Conservation (phyloP, 495 filamentous ascomycete species). For the Penicillium dipodomyicola region DNA sequence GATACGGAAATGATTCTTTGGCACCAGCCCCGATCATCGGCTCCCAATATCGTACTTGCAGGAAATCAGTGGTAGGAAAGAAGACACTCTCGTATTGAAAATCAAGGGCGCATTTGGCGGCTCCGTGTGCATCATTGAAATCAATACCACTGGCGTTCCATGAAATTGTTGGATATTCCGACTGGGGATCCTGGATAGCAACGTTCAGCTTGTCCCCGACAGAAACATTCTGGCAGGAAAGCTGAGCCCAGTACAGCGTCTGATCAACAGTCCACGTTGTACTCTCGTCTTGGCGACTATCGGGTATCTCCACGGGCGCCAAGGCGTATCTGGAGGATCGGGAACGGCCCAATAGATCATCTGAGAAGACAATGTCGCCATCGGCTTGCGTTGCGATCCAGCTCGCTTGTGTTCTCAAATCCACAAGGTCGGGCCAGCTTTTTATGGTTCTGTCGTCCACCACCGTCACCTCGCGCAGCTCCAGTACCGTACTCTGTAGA, state of each 20-base stretch:
- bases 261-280: constrained; percentile 40
- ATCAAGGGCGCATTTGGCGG: constrained; percentile 29
- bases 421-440: constrained; percentile 36
- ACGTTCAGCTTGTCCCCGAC: constrained; percentile 26
- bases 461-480: constrained; percentile 34
- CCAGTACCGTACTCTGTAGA: constrained; percentile 37
- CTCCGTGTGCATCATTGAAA: constrained; percentile 19
- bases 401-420: constrained; percentile 31
- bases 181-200: constrained; percentile 21
- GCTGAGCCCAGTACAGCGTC: constrained; percentile 40
- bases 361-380: constrained; percentile 24
- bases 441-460: constrained; percentile 27
- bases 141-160: constrained; percentile 35
- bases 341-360: constrained; percentile 24
- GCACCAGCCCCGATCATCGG: constrained; percentile 23
- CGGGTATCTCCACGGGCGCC: constrained; percentile 38
- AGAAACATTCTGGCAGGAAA: constrained; percentile 27
- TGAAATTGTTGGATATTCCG: constrained; percentile 20
- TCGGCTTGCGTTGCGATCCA: constrained; percentile 39
- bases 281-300: constrained; percentile 18
- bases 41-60: constrained; percentile 45
- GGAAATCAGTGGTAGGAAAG: constrained; percentile 33
- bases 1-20: constrained; percentile 15
- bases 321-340: constrained; percentile 36
- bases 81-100: constrained; percentile 37